These are phyloP conservation scores for Debaryomyces coudertii DNA, from an alignment of 1,139 yeast genomes.

Conservation along the genomic window DNA sequence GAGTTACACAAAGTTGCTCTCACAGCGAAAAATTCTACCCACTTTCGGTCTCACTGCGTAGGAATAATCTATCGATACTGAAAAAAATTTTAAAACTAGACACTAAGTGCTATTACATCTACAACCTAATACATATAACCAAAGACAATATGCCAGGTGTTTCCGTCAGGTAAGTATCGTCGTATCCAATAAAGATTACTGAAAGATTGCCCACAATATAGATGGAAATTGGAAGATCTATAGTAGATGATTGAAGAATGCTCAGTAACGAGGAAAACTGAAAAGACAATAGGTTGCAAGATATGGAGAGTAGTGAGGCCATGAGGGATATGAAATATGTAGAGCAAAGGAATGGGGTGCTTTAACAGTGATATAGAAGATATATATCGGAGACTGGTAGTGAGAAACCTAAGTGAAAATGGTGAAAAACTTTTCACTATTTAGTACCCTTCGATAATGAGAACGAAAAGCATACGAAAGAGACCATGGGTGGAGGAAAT, in stretches of 20 bases:
- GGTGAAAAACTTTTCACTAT: not conserved
- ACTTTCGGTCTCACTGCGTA: slow-evolving; percentile 9
- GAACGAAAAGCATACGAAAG: not conserved
- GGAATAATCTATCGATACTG: slow-evolving; percentile 8
- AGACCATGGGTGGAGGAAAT: not conserved
- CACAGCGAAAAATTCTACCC: slow-evolving; percentile 5
- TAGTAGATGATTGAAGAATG: no score
- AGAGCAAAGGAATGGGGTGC: not conserved
- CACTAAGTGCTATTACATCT: slow-evolving; percentile 9
- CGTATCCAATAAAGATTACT: not conserved
- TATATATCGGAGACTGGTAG: not conserved
- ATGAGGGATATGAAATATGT: not conserved
- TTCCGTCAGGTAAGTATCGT: slow-evolving; percentile 86
- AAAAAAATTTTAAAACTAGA: slow-evolving; percentile 19
- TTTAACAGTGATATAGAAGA: not conserved
- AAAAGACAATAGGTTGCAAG: not conserved
- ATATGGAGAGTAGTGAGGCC: not conserved
- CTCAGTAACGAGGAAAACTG: no score
- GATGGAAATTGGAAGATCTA: not conserved
- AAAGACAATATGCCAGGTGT: slow-evolving; percentile 83
- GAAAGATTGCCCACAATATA: not conserved
- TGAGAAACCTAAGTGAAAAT: not conserved
- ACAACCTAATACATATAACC: slow-evolving; percentile 13
- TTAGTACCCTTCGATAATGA: not conserved
- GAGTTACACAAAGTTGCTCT: slow-evolving; percentile 6